Evolutionary conservation across 306 rosid genomes (phyloP).

Genomic region (Vigna angularis): DNA sequence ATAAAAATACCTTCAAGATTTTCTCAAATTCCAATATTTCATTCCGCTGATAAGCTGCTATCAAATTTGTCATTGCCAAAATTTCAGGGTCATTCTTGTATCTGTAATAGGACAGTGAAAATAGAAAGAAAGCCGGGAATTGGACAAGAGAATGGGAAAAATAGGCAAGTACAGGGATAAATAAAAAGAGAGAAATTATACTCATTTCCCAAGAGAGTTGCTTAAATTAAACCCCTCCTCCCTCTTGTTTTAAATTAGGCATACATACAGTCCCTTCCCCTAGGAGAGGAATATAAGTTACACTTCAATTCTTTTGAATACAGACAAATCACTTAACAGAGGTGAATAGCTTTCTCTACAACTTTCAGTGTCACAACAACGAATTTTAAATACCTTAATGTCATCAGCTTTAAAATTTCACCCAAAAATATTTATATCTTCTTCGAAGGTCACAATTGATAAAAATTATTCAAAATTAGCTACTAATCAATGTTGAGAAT

Average conservation of each 20-base stretch:
- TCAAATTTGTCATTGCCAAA: slow-evolving; percentile 97
- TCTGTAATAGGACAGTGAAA: slow-evolving; percentile 53
- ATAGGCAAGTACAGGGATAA: not conserved
- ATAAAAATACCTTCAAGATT: slow-evolving; percentile 75
- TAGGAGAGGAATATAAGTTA: not conserved
- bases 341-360: not conserved
- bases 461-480: not conserved
- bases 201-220: not conserved
- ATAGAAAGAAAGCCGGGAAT: slow-evolving; percentile 6
- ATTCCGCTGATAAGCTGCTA: slow-evolving; percentile 96
- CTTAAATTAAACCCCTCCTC: not conserved
- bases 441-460: not conserved
- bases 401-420: not conserved
- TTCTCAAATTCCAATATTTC: slow-evolving; percentile 98
- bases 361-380: not conserved
- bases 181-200: not conserved
- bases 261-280: not conserved
- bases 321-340: not conserved
- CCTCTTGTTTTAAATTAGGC: not conserved
- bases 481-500: not conserved
- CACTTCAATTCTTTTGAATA: not conserved
- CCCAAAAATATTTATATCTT: not conserved
- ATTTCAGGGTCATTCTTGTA: slow-evolving; percentile 98
- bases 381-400: not conserved
- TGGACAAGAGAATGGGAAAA: slow-evolving; percentile 17